phyloP scores from a whole-genome alignment of 495 filamentous ascomycete species.

The Schizothecium vesticola region DNA sequence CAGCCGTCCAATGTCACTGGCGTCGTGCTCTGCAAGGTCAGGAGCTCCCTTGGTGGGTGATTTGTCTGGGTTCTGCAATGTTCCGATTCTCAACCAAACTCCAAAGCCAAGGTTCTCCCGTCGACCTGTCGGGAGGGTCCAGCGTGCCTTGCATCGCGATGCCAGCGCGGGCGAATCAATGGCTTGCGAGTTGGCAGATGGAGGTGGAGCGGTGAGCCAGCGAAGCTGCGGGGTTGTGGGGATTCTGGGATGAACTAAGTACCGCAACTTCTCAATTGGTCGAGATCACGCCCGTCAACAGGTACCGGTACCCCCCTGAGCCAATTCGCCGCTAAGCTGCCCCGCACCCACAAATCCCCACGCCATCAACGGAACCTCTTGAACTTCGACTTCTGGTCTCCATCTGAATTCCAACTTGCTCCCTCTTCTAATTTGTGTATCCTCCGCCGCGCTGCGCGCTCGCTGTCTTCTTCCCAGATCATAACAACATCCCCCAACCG shows the following conservation, averaged over 20 bases:
- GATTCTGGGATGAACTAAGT: not conserved
- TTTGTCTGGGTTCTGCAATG: too few relatives aligned
- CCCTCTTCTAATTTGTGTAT: slow-evolving; percentile 8
- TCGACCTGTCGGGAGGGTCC: slow-evolving; percentile 1
- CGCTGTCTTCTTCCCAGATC: slow-evolving; percentile 3
- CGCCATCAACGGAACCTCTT: slow-evolving; percentile 13
- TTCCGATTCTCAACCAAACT: not conserved
- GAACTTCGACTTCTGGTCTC: slow-evolving; percentile 10
- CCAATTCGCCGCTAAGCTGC: slow-evolving; percentile 1
- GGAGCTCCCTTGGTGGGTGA: too few relatives aligned
- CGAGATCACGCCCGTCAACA: not conserved
- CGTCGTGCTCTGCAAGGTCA: not conserved
- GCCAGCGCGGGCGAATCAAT: slow-evolving; percentile 2
- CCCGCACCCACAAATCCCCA: slow-evolving; percentile 14
- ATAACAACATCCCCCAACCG: slow-evolving; percentile 11
- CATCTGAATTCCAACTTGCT: slow-evolving; percentile 8
- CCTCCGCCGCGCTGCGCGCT: slow-evolving; percentile 23
- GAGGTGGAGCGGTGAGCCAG: slow-evolving; percentile 5
- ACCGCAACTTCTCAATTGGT: not conserved
- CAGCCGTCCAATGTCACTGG: not conserved
- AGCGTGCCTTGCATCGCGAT: slow-evolving; percentile 10
- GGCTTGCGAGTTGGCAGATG: not conserved
- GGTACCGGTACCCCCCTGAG: not conserved
- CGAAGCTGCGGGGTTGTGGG: not conserved
- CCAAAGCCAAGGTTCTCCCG: not conserved